These are phyloP conservation scores for Trichoderma erinaceum DNA, from an alignment of 495 filamentous ascomycete genomes.

Conservation along the genomic window DNA sequence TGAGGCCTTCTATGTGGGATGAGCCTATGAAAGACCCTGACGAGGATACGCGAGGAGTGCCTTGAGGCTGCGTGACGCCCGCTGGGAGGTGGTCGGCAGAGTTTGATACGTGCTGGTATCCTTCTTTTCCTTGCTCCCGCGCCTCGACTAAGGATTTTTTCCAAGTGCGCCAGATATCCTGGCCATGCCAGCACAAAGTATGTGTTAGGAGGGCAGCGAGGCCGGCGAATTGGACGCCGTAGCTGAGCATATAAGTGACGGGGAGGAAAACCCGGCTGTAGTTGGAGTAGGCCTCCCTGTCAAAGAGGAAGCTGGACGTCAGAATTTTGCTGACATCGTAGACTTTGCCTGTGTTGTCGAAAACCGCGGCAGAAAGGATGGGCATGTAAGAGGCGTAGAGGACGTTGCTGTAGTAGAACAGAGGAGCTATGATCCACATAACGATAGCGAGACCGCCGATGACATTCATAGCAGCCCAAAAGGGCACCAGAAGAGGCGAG, in stretches of 20 bases:
- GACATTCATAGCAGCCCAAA: slow-evolving; percentile 88
- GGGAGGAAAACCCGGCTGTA: slow-evolving; percentile 79
- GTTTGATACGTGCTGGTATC: slow-evolving; percentile 39
- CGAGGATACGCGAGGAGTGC: not conserved
- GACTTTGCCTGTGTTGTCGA: slow-evolving; percentile 69
- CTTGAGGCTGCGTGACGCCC: slow-evolving; percentile 6
- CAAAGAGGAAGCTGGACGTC: slow-evolving; percentile 64
- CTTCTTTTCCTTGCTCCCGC: slow-evolving; percentile 34
- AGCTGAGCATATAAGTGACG: slow-evolving; percentile 75
- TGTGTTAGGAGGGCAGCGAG: slow-evolving; percentile 66
- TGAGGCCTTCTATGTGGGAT: slow-evolving; percentile 49
- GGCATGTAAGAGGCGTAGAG: slow-evolving; percentile 78
- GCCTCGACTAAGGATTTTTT: slow-evolving; percentile 45
- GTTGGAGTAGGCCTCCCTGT: slow-evolving; percentile 59
- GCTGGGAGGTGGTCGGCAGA: slow-evolving; percentile 19
- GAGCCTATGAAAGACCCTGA: slow-evolving; percentile 35
- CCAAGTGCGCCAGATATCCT: slow-evolving; percentile 68
- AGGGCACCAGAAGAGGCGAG: slow-evolving; percentile 78
- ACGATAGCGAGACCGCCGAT: slow-evolving; percentile 77
- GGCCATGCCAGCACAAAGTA: slow-evolving; percentile 67
- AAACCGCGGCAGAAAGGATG: slow-evolving; percentile 67
- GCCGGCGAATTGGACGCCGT: slow-evolving; percentile 74
- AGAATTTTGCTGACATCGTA: slow-evolving; percentile 74
- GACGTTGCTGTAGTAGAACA: slow-evolving; percentile 72
- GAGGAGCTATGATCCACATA: slow-evolving; percentile 83